Evolutionary conservation across 2,329 filamentous ascomycete genomes (phyloP).

Genomic region (Hymenoscyphus albidus): DNA sequence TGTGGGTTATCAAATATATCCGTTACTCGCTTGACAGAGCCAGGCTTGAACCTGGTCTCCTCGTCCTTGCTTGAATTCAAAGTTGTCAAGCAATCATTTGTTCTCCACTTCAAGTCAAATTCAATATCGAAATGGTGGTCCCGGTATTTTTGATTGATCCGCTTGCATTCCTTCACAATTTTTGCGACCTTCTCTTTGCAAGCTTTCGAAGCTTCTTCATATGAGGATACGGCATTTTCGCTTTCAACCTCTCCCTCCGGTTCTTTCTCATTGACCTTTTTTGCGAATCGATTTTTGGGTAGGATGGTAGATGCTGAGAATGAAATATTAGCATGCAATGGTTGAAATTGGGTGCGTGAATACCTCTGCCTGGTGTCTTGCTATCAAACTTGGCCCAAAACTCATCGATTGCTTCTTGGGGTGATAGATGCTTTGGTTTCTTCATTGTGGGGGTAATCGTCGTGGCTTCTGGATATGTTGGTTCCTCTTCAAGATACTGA

Average conservation of each 20-base stretch:
- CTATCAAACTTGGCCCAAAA: conserved; percentile 72
- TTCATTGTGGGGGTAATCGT: conserved; percentile 13
- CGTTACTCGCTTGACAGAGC: conserved; percentile 55
- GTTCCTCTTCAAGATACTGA: background rate
- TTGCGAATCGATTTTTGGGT: conserved; percentile 63
- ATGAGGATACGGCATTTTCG: conserved; percentile 60
- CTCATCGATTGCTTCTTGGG: conserved; percentile 65
- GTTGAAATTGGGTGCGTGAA: background rate
- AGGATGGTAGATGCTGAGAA: conserved; percentile 60
- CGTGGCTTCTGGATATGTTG: background rate
- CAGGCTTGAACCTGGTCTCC: conserved; percentile 11
- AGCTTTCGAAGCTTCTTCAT: conserved; percentile 65
- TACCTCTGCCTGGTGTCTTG: conserved; percentile 66
- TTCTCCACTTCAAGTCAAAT: conserved; percentile 62
- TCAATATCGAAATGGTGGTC: conserved; percentile 88
- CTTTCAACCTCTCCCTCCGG: conserved; percentile 51
- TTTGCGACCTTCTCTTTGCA: conserved; percentile 63
- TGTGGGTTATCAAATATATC: conserved; percentile 71
- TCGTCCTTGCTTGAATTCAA: conserved; percentile 28
- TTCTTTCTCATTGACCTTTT: conserved; percentile 53
- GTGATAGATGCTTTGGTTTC: conserved; percentile 50
- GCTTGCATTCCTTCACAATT: conserved; percentile 62
- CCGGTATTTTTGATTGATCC: conserved; percentile 80
- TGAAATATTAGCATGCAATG: background rate
- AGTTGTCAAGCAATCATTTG: conserved; percentile 48